Percentiles rank a stretch among this genome's conserved stretches.
Evolutionary conservation across 2,329 filamentous ascomycete species (phyloP).

Genomic region (Rutstroemia sp.): DNA sequence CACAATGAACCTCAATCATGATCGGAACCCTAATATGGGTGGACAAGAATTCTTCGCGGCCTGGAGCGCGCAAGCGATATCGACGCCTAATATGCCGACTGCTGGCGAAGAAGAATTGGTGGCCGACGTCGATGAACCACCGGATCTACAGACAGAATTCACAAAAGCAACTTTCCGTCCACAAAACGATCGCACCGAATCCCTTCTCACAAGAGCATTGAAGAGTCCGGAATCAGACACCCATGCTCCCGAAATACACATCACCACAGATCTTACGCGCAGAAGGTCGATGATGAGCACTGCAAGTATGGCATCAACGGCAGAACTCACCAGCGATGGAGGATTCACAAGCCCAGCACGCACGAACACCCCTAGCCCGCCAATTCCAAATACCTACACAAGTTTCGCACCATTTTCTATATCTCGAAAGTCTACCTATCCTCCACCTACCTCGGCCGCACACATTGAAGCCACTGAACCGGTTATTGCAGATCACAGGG

Average conservation of each 20-base stretch:
- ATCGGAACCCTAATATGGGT: slow-evolving; percentile 19
- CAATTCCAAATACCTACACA: slow-evolving; percentile 53
- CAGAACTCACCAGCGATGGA: slow-evolving; percentile 90
- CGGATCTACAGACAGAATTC: slow-evolving; percentile 45
- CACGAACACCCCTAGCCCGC: slow-evolving; percentile 82
- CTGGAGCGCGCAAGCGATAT: slow-evolving; percentile 36
- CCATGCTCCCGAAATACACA: slow-evolving; percentile 30
- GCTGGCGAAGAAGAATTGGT: slow-evolving; percentile 53
- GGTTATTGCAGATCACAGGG: slow-evolving; percentile 7
- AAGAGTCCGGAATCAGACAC: slow-evolving; percentile 55
- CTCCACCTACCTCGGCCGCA: slow-evolving; percentile 10
- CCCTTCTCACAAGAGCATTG: slow-evolving; percentile 80
- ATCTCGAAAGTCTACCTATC: slow-evolving; percentile 13
- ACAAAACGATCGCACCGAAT: slow-evolving; percentile 57
- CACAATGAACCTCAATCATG: slow-evolving; percentile 13
- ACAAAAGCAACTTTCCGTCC: slow-evolving; percentile 35
- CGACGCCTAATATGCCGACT: slow-evolving; percentile 23
- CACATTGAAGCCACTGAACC: slow-evolving; percentile 10
- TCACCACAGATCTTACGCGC: slow-evolving; percentile 32
- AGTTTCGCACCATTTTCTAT: slow-evolving; percentile 28
- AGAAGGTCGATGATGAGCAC: slow-evolving; percentile 64
- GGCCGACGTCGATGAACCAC: slow-evolving; percentile 82
- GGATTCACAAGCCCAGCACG: slow-evolving; percentile 85
- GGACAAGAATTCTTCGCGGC: slow-evolving; percentile 34
- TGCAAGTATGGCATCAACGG: slow-evolving; percentile 69